Evolutionary conservation across 768 basidiomycete genomes (phyloP), one percentile per base, ranked within the genome.

Genomic region (Podaxis sp.): DNA sequence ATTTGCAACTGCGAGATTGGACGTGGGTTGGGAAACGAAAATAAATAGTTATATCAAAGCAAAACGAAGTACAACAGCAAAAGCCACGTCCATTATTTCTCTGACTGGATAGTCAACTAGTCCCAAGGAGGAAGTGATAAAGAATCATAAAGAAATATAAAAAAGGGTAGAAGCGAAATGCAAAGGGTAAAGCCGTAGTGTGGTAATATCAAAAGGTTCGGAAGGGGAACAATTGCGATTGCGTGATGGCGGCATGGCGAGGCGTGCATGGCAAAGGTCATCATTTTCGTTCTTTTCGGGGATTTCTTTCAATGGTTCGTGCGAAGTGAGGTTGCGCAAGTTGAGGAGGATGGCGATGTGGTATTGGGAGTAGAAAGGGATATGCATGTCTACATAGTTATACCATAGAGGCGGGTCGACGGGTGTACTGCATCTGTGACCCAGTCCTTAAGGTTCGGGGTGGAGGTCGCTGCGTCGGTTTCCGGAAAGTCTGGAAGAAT

Each of bases 211-310:
- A 50, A 33, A 33, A 50, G 49, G 46, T 19, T 50, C 49, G 49
- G 38, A 29, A 40, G 5, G 15, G 22, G 50, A 33, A 51, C 37
- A 36, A 29, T 41, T 60, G 29, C 46, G 25, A 54, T 61, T 43
- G 60, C 60, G 60, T 61, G 60, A 61, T 61, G 33, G 40, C 40
- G 61, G 43, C 61, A 40, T 62, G 54, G 37, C 38, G 36, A 56
- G 40, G 47, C 55, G 55, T 56, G 55, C 33, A 2, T 24, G 43
- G 29, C 43, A 54, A 19, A 27, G 17, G n/a, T 53, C 61, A 49
- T 61, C 59, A 43, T 61, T 55, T 61, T 61, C 60, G 41, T 61
- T 61, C 60, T 47, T 55, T 62, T 62, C 25, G 60, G 40, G 29
- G 52, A 51, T 47, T 33, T 9, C 12, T 55, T 50, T 51, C 49